phyloP scores from a whole-genome alignment of 2,329 filamentous ascomycete genomes.

The Aureobasidium leucospermi region DNA sequence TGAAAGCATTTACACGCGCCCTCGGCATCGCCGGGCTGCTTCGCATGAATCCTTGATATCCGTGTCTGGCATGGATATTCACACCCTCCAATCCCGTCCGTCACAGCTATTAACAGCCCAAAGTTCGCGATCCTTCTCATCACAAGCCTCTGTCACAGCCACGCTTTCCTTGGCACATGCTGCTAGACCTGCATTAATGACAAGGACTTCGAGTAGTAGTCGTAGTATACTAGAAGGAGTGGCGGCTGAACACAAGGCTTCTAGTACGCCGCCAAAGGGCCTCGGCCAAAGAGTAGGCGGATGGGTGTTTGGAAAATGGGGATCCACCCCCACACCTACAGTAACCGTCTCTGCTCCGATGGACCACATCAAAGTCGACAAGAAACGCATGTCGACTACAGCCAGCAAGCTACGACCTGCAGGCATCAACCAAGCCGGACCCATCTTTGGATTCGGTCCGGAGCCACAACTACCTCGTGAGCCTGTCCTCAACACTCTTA shows the following conservation, averaged over 20 bases:
- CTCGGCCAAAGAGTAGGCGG: slow-evolving; percentile 53
- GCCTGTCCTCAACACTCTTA: slow-evolving; percentile 51
- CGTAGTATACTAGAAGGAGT: slow-evolving; percentile 27
- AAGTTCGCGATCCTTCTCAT: slow-evolving; percentile 40
- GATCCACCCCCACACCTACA: slow-evolving; percentile 31
- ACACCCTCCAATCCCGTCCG: slow-evolving; percentile 62
- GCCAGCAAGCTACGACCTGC: slow-evolving; percentile 43
- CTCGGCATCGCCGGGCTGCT: slow-evolving; percentile 53
- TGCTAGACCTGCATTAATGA: slow-evolving; percentile 24
- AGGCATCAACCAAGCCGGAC: slow-evolving; percentile 72
- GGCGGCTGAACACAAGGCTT: slow-evolving; percentile 27
- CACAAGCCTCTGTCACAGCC: slow-evolving; percentile 37
- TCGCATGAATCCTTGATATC: slow-evolving; percentile 91
- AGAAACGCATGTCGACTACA: background rate
- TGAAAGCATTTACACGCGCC: slow-evolving; percentile 31
- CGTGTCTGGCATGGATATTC: slow-evolving; percentile 80
- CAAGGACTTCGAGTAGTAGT: slow-evolving; percentile 33
- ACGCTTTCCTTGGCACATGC: slow-evolving; percentile 24
- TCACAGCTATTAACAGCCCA: slow-evolving; percentile 61
- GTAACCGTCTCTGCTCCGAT: slow-evolving; percentile 12
- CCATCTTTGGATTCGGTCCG: slow-evolving; percentile 63
- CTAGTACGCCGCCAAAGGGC: slow-evolving; percentile 25
- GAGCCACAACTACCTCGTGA: slow-evolving; percentile 48
- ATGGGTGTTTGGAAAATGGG: slow-evolving; percentile 60
- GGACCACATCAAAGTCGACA: slow-evolving; percentile 13